These are phyloP conservation scores for Fusarium bulbicola DNA, from an alignment of 2,329 filamentous ascomycete species.

Conservation along the genomic window DNA sequence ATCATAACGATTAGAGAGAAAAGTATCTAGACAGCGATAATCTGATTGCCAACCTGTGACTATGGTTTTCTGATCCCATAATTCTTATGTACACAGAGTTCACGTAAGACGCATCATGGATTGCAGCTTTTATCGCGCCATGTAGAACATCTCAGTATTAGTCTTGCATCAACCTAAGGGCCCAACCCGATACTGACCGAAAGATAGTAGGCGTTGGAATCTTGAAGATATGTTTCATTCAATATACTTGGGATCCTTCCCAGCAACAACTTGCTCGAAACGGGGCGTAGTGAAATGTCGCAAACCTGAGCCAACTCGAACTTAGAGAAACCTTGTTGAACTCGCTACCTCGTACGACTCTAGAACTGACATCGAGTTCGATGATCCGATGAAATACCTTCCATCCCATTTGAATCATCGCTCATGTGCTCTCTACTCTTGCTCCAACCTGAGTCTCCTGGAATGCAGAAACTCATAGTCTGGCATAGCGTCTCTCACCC, in stretches of 20 bases:
- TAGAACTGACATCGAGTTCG: neutral
- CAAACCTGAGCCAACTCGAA: neutral
- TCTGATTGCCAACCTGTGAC: fast-evolving
- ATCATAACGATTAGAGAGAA: fast-evolving
- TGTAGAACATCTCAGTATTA: neutral
- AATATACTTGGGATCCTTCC: neutral
- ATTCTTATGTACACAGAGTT: neutral
- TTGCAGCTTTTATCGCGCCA: neutral
- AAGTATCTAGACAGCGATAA: no score
- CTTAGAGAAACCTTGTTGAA: no score
- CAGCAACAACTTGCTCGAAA: no score
- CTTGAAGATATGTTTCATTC: neutral
- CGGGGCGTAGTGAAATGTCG: fast-evolving
- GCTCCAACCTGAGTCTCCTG: conserved; percentile 15
- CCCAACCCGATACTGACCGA: neutral
- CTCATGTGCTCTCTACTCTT: neutral
- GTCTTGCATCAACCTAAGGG: fast-evolving
- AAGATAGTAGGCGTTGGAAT: neutral
- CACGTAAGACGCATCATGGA: neutral
- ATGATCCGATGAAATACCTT: neutral
- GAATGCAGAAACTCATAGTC: conserved; percentile 28
- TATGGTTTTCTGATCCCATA: fast-evolving
- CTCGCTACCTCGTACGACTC: neutral
- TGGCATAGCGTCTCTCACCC: conserved; percentile 25
- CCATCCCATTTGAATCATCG: fast-evolving